These are phyloP conservation scores for Ophiocordyceps sinensis DNA, from an alignment of 2,329 filamentous ascomycete genomes.

Conservation along the genomic window DNA sequence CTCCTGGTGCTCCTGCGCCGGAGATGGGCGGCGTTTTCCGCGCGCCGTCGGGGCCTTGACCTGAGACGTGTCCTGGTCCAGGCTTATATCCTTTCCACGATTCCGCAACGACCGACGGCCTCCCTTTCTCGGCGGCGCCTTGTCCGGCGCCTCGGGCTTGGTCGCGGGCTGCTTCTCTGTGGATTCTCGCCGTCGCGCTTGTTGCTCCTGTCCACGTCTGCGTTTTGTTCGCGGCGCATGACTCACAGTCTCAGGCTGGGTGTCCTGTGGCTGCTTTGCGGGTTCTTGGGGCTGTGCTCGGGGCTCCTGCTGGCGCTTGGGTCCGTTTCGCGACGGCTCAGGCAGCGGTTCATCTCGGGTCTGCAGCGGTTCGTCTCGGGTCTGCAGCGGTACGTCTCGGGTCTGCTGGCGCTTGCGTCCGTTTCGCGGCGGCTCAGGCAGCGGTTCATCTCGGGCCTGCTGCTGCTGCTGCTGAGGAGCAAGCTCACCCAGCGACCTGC, in stretches of 20 bases:
- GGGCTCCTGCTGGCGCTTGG: constrained; percentile 4
- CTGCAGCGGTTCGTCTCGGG: constrained; percentile 5
- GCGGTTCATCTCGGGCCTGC: constrained; percentile 3
- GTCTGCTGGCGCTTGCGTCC: constrained; percentile 1
- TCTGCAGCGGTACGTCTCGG: too few species aligned
- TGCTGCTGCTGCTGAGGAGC: neutral
- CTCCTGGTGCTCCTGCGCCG: neutral
- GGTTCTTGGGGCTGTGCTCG: constrained; percentile 1
- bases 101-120: constrained; percentile 8
- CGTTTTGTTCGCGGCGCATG: neutral
- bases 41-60: neutral
- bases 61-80: constrained; percentile 1
- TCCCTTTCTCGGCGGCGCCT: constrained; percentile 3
- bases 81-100: neutral
- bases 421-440: too few species aligned
- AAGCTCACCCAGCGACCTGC: neutral
- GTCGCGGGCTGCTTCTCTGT: constrained; percentile 1
- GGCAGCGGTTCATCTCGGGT: constrained; percentile 3
- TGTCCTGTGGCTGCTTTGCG: too few species aligned
- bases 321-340: neutral
- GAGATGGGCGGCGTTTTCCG: neutral
- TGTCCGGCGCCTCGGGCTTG: neutral
- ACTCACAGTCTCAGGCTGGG: neutral
- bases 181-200: constrained; percentile 6
- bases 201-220: constrained; percentile 3